These are phyloP conservation scores for Phalaenopsis aphrodite DNA, from an alignment of 106 monocot genomes.

Conservation along the genomic window DNA sequence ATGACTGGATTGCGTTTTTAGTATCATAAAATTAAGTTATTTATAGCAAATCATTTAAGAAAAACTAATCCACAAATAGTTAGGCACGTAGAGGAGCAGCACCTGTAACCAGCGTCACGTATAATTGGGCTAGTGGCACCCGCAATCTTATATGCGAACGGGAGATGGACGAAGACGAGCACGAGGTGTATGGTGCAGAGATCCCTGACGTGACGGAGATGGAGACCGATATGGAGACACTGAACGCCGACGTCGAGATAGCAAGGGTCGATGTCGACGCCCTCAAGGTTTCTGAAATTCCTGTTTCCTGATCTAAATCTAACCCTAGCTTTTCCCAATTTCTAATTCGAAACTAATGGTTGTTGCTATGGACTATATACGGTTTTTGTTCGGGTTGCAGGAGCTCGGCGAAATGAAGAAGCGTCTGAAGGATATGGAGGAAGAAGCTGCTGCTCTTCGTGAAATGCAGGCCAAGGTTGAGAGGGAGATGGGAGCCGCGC, in stretches of 20 bases:
- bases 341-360: not conserved
- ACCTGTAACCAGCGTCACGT: too few relatives aligned
- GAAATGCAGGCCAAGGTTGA: constrained; percentile 97
- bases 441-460: constrained; percentile 83
- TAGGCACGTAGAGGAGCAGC: too few relatives aligned
- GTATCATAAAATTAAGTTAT: too few relatives aligned
- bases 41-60: too few relatives aligned
- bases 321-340: not conserved
- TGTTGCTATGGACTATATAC: not conserved
- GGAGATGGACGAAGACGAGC: constrained; percentile 24
- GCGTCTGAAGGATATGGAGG: constrained; percentile 92
- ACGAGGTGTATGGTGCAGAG: constrained; percentile 24
- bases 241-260: constrained; percentile 19
- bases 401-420: constrained; percentile 94
- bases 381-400: constrained; percentile 17
- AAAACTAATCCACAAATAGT: too few relatives aligned
- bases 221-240: constrained; percentile 12
- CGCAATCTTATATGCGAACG: not conserved
- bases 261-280: constrained; percentile 5
- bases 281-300: constrained; percentile 8
- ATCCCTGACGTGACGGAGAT: constrained; percentile 14
- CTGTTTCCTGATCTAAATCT: not conserved
- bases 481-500: constrained; percentile 79
- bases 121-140: too few relatives aligned
- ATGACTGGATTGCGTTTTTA: too few relatives aligned